A percentile compares a stretch with the other conserved stretches of the same genome.
Evolutionary conservation across 2,329 filamentous ascomycete species (phyloP).

Genomic region (Falciphora oryzae): DNA sequence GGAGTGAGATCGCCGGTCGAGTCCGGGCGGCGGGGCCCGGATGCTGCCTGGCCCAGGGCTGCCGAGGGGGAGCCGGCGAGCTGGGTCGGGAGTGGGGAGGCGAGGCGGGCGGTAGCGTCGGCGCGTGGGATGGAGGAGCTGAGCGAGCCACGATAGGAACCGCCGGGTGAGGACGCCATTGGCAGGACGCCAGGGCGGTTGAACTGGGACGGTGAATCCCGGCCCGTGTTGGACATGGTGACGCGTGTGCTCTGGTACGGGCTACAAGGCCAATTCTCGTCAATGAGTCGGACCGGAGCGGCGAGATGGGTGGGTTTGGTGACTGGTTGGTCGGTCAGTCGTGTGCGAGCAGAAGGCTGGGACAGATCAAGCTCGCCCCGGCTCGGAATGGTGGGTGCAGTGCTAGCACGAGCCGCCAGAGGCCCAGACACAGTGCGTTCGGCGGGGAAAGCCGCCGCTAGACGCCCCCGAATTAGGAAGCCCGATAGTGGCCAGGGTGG

Average conservation of each 20-base stretch:
- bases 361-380: not conserved
- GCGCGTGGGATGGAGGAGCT: constrained; percentile 51
- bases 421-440: not conserved
- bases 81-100: constrained; percentile 46
- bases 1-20: constrained; percentile 49
- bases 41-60: constrained; percentile 10
- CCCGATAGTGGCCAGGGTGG: not conserved
- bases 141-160: constrained; percentile 38
- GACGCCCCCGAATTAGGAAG: not conserved
- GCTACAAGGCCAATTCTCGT: not conserved
- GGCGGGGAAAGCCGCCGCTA: not conserved
- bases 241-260: not conserved
- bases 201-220: constrained; percentile 22
- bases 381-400: not conserved
- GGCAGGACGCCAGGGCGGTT: constrained; percentile 19
- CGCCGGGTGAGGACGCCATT: constrained; percentile 41
- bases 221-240: constrained; percentile 20
- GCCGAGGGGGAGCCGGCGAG: constrained; percentile 26
- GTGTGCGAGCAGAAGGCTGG: not conserved
- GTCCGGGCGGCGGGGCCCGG: constrained; percentile 36
- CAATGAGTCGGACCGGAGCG: not conserved
- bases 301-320: not conserved
- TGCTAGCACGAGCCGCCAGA: not conserved
- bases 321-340: not conserved
- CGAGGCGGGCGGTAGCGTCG: constrained; percentile 55